phyloP scores from a whole-genome alignment of 2,329 filamentous ascomycete species.

The Aspergillus transmontanensis region DNA sequence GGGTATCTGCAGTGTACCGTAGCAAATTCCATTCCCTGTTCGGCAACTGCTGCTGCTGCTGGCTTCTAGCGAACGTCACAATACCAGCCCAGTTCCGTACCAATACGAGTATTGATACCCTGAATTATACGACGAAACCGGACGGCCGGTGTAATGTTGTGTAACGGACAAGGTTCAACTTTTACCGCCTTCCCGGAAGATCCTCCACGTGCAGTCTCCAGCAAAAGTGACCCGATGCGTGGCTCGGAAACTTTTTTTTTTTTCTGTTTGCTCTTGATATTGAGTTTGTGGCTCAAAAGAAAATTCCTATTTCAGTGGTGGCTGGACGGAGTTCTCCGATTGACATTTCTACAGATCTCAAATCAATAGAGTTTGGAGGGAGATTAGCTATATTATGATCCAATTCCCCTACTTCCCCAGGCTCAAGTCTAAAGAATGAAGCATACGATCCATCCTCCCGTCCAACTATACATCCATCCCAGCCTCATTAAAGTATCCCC shows the following conservation, averaged over 20 bases:
- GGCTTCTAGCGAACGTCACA: not conserved
- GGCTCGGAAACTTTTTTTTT: slow-evolving; percentile 2
- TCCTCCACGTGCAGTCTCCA: slow-evolving; percentile 21
- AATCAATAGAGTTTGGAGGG: not conserved
- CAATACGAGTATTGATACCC: not conserved
- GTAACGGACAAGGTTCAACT: slow-evolving; percentile 11
- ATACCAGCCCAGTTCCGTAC: not conserved
- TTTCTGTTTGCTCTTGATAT: not conserved
- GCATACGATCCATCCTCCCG: not conserved
- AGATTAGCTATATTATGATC: not conserved
- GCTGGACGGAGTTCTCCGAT: slow-evolving; percentile 1
- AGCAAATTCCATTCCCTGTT: not conserved
- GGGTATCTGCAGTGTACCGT: slow-evolving; percentile 13
- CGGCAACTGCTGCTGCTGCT: not conserved
- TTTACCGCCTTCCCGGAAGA: slow-evolving; percentile 24
- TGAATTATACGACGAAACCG: not conserved
- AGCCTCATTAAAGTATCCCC: not conserved
- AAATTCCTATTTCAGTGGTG: not conserved
- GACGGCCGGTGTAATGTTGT: not conserved
- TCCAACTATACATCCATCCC: not conserved
- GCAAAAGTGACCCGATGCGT: not conserved
- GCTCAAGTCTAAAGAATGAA: not conserved
- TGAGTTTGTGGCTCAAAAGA: not conserved
- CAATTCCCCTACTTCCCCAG: too few relatives aligned
- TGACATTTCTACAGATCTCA: not conserved